These are phyloP conservation scores for Suillus brevipes DNA, from an alignment of 768 basidiomycete species.

Conservation along the genomic window DNA sequence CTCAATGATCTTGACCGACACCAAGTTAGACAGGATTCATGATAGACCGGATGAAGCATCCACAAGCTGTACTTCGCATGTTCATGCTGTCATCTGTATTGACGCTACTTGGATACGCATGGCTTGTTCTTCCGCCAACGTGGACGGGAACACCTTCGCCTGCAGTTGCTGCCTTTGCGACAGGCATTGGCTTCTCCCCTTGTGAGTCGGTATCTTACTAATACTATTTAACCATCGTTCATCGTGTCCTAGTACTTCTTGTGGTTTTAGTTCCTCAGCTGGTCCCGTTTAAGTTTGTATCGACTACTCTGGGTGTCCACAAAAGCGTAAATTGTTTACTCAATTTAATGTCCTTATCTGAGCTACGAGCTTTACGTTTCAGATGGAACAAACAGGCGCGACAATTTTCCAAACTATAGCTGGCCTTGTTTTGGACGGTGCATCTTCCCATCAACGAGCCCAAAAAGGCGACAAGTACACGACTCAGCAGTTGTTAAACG, in stretches of 20 bases:
- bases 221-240: neutral
- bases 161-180: slow-evolving; percentile 58
- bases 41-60: slow-evolving; percentile 58
- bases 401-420: slow-evolving; percentile 72
- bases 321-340: slow-evolving; percentile 58
- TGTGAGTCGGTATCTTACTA: slow-evolving; percentile 34
- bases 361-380: slow-evolving; percentile 4
- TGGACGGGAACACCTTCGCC: slow-evolving; percentile 61
- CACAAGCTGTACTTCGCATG: slow-evolving; percentile 58
- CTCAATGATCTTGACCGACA: slow-evolving; percentile 1
- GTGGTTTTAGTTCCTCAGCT: slow-evolving; percentile 75
- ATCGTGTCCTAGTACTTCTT: slow-evolving; percentile 53
- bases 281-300: slow-evolving; percentile 69
- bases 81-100: slow-evolving; percentile 57
- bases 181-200: slow-evolving; percentile 75
- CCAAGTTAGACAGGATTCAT: slow-evolving; percentile 58
- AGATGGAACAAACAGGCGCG: slow-evolving; percentile 77
- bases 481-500: slow-evolving; percentile 55
- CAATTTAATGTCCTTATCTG: neutral
- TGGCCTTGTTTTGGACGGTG: slow-evolving; percentile 54
- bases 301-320: slow-evolving; percentile 76
- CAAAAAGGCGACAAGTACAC: slow-evolving; percentile 23
- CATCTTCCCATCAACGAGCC: slow-evolving; percentile 16
- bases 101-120: slow-evolving; percentile 61
- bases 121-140: slow-evolving; percentile 62